Conservation (phyloP, 2,329 filamentous ascomycete species). For the Boeremia lycopersici region DNA sequence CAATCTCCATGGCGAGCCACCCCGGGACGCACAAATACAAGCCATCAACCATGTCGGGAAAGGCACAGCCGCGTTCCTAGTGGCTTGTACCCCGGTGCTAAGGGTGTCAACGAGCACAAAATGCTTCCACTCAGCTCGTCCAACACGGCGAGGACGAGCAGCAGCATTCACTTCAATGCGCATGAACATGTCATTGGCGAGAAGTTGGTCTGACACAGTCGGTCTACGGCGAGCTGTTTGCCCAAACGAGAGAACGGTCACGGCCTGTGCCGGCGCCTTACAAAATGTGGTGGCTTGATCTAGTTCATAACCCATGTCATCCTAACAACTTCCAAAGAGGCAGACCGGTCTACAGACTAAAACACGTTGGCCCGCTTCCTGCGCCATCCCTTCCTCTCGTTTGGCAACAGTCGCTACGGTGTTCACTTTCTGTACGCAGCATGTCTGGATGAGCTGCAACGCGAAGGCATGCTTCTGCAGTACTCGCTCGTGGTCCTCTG, state of each 20-base stretch:
- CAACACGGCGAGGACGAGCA: neutral
- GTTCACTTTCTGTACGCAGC: conserved; percentile 26
- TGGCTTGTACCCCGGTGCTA: conserved; percentile 26
- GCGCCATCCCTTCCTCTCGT: conserved; percentile 23
- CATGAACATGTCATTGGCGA: neutral
- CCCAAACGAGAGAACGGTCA: conserved; percentile 7
- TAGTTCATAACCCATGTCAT: conserved; percentile 14
- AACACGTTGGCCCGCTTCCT: conserved; percentile 26
- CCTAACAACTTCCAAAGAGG: conserved; percentile 7
- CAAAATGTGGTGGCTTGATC: conserved; percentile 12
- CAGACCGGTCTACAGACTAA: conserved; percentile 18
- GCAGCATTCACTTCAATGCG: neutral
- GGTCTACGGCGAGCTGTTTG: neutral
- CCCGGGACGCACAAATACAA: conserved; percentile 26
- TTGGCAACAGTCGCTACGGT: conserved; percentile 22
- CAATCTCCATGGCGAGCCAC: conserved; percentile 1
- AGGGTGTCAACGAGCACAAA: conserved; percentile 12
- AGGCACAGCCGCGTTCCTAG: conserved; percentile 20
- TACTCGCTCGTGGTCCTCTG: conserved; percentile 21
- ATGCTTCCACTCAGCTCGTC: conserved; percentile 2
- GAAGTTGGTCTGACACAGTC: neutral
- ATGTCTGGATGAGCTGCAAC: conserved; percentile 28
- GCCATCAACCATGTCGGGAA: conserved; percentile 23
- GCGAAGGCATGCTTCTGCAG: conserved; percentile 24
- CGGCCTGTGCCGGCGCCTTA: conserved; percentile 17